phyloP scores from a whole-genome alignment of 164 flowering plant genomes.

The Tetrastigma voinierianum region DNA sequence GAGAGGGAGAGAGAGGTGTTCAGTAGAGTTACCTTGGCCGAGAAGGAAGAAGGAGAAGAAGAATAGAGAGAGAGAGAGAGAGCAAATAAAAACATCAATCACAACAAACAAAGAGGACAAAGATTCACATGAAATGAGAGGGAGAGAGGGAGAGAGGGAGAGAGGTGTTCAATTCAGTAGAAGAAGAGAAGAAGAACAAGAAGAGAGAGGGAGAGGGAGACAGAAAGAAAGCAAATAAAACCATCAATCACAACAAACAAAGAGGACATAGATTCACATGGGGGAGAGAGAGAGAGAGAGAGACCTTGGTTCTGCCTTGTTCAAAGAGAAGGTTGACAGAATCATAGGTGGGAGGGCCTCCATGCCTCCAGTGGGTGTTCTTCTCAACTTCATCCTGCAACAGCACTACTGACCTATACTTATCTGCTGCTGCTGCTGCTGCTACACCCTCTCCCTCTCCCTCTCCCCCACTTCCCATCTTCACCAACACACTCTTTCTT shows the following conservation, averaged over 20 bases:
- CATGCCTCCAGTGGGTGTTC: slow-evolving; percentile 69
- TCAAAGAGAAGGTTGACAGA: slow-evolving; percentile 69
- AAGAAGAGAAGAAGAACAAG: no score
- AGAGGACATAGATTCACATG: no score
- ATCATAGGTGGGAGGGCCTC: slow-evolving; percentile 67
- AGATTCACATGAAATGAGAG: no score
- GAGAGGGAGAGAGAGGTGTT: no score
- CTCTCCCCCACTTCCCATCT: not conserved
- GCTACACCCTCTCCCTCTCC: slow-evolving; percentile 6
- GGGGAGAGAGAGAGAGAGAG: not conserved
- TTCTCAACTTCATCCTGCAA: slow-evolving; percentile 48
- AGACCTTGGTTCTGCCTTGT: slow-evolving; percentile 70
- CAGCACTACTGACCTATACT: slow-evolving; percentile 59
- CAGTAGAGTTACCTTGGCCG: not conserved
- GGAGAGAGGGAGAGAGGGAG: no score
- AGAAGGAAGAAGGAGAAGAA: not conserved
- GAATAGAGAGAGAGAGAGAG: not conserved
- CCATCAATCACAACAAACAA: not conserved
- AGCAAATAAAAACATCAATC: not conserved
- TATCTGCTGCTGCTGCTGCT: slow-evolving; percentile 30
- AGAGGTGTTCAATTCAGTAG: no score
- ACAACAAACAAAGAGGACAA: no score
- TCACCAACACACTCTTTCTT: not conserved
- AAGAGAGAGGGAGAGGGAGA: not conserved
- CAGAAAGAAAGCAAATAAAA: not conserved